A percentile compares a stretch with the other conserved stretches of the same genome.
These are phyloP conservation scores for Escallonia herrerae DNA, from an alignment of 129 eudicot species.

Conservation along the genomic window DNA sequence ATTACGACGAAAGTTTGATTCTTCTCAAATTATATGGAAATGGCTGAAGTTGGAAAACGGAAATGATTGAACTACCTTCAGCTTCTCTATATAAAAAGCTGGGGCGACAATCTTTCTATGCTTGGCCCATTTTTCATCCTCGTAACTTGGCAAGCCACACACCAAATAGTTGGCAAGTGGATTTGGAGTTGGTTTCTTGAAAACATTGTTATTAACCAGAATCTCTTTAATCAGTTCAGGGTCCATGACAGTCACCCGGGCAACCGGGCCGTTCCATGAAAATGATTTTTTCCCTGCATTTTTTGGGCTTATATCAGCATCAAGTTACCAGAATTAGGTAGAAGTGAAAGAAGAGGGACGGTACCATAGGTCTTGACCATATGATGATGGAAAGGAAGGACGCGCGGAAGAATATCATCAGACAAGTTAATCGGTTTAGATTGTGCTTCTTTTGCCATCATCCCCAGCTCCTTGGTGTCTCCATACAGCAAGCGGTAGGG, in stretches of 20 bases:
- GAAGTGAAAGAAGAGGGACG: background rate
- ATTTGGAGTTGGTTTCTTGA: constrained; percentile 51
- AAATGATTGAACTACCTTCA: constrained; percentile 34
- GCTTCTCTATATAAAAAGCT: constrained; percentile 49
- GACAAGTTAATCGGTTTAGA: constrained; percentile 31
- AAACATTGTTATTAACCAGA: constrained; percentile 35
- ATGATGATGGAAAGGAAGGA: constrained; percentile 52
- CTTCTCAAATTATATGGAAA: too few relatives aligned
- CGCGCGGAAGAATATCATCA: constrained; percentile 44
- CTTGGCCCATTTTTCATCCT: constrained; percentile 69
- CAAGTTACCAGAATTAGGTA: too few relatives aligned
- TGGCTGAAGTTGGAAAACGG: too few relatives aligned
- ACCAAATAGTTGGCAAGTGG: constrained; percentile 45
- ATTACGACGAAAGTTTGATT: too few relatives aligned
- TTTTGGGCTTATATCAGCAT: background rate
- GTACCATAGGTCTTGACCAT: constrained; percentile 47
- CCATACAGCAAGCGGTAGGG: constrained; percentile 53
- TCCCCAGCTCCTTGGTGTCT: constrained; percentile 44
- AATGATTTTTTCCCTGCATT: constrained; percentile 50
- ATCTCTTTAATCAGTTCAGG: constrained; percentile 60
- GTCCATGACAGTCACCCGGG: constrained; percentile 44
- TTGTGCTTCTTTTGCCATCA: constrained; percentile 35
- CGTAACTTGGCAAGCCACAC: constrained; percentile 47
- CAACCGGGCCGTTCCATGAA: constrained; percentile 57
- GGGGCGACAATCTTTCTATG: constrained; percentile 69